Evolutionary conservation across 129 eudicot genomes (phyloP), one percentile per base, ranked within the genome.

Genomic region (Erigeron canadensis): DNA sequence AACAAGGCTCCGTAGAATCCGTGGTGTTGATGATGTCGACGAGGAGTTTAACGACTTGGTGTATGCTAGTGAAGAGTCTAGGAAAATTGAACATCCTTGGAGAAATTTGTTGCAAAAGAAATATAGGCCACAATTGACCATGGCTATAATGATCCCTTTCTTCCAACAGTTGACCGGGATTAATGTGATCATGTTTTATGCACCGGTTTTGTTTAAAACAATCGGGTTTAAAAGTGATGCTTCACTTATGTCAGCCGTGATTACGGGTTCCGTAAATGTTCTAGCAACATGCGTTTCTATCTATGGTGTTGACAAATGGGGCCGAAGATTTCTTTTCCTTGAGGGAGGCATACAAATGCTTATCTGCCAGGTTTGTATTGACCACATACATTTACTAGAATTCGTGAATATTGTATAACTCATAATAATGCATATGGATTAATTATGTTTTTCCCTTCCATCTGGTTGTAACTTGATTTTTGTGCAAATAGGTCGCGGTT

Each of bases 161-260:
- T 93, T 89, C 66, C 98, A 93, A 61, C 98, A 93, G 19, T 54
- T 93, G 16, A 86, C 98, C 2, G 98, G 98, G n/a, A 89, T 93
- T 19, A 93, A 93, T 40, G 98, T 85, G 48, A 93, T 93, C 60
- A 89, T 93, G 96, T 93, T 93, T 58, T 93, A 93, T n/a, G 98
- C 98, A 5, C 98, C 98, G 5, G 98, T 89, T 42, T 67, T 93
- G 81, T 93, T 93, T 28, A 85, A 87, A 72, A 93, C 98, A 0
- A 87, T 93, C 0, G 98, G 98, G 5, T 89, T 93, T 37, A 85
- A 84, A 6, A 38, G 80, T 13, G 88, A 93, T 63, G 91, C 91
- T 16, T 77, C 96, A 1, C 87, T 93, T 37, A 86, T 89, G 96
- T 93, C 98, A 0, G 96, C 98, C 0, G 96, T 93, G 72, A 87